Evolutionary conservation across 129 eudicot genomes (phyloP).

Genomic region (Mikania micrantha): DNA sequence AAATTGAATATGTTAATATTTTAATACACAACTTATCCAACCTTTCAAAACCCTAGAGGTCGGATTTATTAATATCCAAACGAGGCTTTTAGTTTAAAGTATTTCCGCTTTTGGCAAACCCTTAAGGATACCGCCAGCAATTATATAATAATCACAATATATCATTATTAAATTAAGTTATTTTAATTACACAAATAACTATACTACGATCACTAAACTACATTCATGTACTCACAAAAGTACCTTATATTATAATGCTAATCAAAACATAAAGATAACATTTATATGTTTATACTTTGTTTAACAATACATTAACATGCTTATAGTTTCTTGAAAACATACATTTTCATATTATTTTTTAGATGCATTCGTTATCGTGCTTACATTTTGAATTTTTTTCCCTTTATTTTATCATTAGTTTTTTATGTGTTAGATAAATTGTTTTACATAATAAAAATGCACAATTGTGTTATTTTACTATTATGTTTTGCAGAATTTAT

Average conservation of each 20-base stretch:
- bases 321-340: background rate
- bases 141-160: background rate
- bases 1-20: background rate
- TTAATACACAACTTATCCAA: conserved; percentile 8
- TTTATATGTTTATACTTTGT: background rate
- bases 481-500: no score
- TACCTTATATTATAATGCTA: background rate
- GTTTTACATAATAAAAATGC: no score
- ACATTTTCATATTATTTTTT: no score
- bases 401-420: no score
- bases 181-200: conserved; percentile 1
- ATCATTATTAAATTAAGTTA: background rate
- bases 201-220: conserved; percentile 1
- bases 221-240: conserved; percentile 5
- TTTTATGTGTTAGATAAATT: no score
- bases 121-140: conserved; percentile 2
- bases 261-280: conserved; percentile 8
- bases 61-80: conserved; percentile 21
- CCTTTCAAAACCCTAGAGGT: conserved; percentile 46
- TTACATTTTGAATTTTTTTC: no score
- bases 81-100: conserved; percentile 3
- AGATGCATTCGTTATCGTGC: no score
- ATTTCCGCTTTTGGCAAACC: conserved; percentile 23
- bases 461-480: no score
- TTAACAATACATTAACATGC: background rate